Base-by-base conservation (phyloP, 2,329 filamentous ascomycete genomes). In the Harringtonia aguacate region DNA sequence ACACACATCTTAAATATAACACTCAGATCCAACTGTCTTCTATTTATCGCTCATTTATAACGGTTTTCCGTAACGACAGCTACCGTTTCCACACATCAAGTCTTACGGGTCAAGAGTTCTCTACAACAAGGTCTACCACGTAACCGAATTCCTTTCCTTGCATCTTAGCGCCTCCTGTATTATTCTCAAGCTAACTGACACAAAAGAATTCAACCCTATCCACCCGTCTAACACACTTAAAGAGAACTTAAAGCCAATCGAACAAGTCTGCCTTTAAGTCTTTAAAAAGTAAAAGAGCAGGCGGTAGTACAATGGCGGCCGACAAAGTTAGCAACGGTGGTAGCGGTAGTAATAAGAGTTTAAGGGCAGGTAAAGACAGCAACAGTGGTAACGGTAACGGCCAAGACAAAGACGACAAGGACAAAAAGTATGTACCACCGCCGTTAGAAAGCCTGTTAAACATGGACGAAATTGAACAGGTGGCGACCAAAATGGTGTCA, bases 101-200 rank as follows among this genome's bases (percentile, higher is more conserved):
- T n/a, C n/a, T n/a, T n/a, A n/a, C n/a, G n/a, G n/a, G n/a, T n/a
- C n/a, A 7, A 10, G 7, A 10, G 73, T 94, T 41, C 73, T 97
- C n/a, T 95, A 95, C 62, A 86, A 84, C 56, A 79, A 88, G 52
- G 89, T 97, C 51, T 97, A 95, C 72, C 88, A 97, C 65, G 88
- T 88, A 59, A 95, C 89, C 34, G 75, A 85, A 46, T 97, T 97
- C 63, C 72, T 97, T n/a, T 70, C 83, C 39, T 73, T 77, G 22
- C 92, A 97, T 58, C 92, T 90, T 0, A 90, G 90, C 47, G 90
- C 90, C 50, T 75, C 83, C 53, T 88, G 84, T 58, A 84, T 92
- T 56, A 94, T 97, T 54, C 75, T 95, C 42, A 81, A 87, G 61
- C 79, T 95, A 35, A 86, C 90, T 10, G 90, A 90, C 43, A 97